Base-by-base conservation (phyloP, 495 filamentous ascomycete species). In the Aspergillus wentii region DNA sequence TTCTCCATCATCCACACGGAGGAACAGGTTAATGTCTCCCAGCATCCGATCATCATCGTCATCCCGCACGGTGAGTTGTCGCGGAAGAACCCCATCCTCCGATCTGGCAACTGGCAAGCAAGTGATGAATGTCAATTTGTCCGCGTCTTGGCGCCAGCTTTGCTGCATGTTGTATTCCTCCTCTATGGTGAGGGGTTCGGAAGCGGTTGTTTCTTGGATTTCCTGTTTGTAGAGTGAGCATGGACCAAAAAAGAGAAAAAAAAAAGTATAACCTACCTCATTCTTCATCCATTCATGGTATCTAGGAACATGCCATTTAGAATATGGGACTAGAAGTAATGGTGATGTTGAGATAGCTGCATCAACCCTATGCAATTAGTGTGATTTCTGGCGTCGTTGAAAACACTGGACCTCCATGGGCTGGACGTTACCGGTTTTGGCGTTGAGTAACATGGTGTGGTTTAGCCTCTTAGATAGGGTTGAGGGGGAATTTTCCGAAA, bases 211-310 rank as follows among this genome's bases (percentile, higher is more conserved):
- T 69, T 80, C 61, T 70, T 81, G 88, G 48, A 95, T 84, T 50
- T 80, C 82, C 83, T 89, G 30, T 14, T 11, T 10, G 1, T 17
- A 15, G 16, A 30, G 14, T 38, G 30, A 40, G 29, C 35, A 37
- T 40, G 30, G 19, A 10, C n/a, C 19, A 15, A 2, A 25, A 18
- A 14, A 15, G 13, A 22, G 13, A 15, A 20, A 1, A 25, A 9
- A 18, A 14, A 16, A 7, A 15, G 15, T 18, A 9, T 13, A 17
- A 41, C 56, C 36, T 65, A 91, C 87, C 40, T 81, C 73, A 49
- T 92, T 83, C 70, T 91, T 71, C 88, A 95, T 95, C 89, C 89
- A 95, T 52, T 76, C 63, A 46, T 94, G 85, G 48, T 95, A 95
- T 2, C 69, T 80, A 7, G 71, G 72, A 22, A 95, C 89, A 65